phyloP scores from a whole-genome alignment of 768 basidiomycete species.

The Kwoniella mangroviensis region DNA sequence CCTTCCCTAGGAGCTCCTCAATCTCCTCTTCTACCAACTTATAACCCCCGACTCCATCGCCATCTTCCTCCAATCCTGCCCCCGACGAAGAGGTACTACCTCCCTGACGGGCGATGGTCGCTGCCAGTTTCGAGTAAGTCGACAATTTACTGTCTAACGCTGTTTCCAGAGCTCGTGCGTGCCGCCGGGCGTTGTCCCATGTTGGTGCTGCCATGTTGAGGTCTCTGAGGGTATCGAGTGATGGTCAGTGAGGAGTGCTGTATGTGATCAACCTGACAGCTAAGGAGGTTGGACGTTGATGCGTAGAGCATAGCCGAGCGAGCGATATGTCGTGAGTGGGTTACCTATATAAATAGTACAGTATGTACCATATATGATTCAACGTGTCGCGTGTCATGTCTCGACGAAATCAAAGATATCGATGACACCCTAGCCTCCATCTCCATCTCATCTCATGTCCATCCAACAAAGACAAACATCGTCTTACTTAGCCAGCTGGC shows the following conservation, averaged over 20 bases:
- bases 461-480: too few species aligned
- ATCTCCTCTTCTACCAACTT: conserved; percentile 80
- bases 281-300: neutral
- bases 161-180: conserved; percentile 91
- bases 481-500: neutral
- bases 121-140: conserved; percentile 83
- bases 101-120: conserved; percentile 60
- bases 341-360: too few species aligned
- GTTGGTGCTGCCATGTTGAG: conserved; percentile 38
- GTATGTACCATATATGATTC: too few species aligned
- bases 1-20: conserved; percentile 84
- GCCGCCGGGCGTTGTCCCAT: conserved; percentile 87
- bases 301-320: conserved; percentile 3
- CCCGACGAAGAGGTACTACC: conserved; percentile 57
- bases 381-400: conserved; percentile 11
- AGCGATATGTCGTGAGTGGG: too few species aligned
- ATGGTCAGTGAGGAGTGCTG: neutral
- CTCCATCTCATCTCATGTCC: too few species aligned
- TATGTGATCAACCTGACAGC: neutral
- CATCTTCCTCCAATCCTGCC: conserved; percentile 60
- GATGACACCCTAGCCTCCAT: too few species aligned
- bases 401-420: too few species aligned
- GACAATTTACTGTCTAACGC: conserved; percentile 89
- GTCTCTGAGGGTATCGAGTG: neutral
- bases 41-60: conserved; percentile 64